A percentile compares a stretch with the other conserved stretches of the same genome.
Conservation (phyloP, 176 grass and related monocot species). For the Alopecurus myosuroides region DNA sequence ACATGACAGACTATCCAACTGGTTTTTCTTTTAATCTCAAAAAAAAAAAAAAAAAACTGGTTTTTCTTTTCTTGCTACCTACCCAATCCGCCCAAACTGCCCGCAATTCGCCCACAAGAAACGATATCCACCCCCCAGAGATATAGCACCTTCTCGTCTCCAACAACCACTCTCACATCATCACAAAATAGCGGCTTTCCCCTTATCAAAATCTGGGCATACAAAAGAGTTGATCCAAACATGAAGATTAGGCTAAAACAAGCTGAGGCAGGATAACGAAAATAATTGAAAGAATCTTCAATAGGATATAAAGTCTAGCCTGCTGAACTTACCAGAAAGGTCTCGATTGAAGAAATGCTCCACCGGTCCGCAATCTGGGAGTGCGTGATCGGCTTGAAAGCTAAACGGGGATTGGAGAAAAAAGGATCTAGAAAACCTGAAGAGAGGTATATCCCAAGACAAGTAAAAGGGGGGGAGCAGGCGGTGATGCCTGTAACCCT, state of each 20-base stretch:
- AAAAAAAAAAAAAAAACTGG: too few relatives aligned
- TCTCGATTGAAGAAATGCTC: not conserved
- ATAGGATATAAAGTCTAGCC: not conserved
- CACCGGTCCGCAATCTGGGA: slow-evolving; percentile 4
- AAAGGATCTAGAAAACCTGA: slow-evolving; percentile 34
- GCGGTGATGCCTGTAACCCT: not conserved
- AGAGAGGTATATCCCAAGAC: not conserved
- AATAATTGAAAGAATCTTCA: not conserved
- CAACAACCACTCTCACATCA: slow-evolving; percentile 15
- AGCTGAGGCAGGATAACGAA: not conserved
- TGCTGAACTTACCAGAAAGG: slow-evolving; percentile 19
- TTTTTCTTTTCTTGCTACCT: slow-evolving; percentile 2
- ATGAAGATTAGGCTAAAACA: slow-evolving; percentile 3
- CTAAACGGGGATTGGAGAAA: slow-evolving; percentile 18
- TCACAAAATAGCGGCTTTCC: not conserved
- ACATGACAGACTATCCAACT: not conserved
- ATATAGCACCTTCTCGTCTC: not conserved
- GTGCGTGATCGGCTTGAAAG: slow-evolving; percentile 15
- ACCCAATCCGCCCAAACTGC: slow-evolving; percentile 21
- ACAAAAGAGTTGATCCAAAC: slow-evolving; percentile 7
- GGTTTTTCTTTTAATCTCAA: not conserved
- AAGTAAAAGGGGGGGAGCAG: slow-evolving; percentile 4
- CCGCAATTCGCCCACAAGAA: not conserved
- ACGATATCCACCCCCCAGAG: not conserved
- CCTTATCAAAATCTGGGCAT: not conserved